Evolutionary conservation across 345 rosid genomes (phyloP).

Genomic region (Eutrema heterophyllum): DNA sequence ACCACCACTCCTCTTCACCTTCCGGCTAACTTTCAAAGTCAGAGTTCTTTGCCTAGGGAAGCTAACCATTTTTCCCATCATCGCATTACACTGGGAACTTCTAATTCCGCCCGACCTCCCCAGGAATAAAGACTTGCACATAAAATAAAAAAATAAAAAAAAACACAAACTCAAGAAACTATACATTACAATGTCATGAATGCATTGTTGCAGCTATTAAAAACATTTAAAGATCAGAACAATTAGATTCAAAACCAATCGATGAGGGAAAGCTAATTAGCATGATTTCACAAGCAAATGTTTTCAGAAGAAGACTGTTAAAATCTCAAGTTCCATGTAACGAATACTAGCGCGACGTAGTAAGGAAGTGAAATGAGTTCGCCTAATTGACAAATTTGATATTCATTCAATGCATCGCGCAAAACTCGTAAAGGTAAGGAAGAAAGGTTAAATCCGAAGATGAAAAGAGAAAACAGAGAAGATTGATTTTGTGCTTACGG

Average conservation of each 20-base stretch:
- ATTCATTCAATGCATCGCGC: not conserved
- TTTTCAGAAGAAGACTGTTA: not conserved
- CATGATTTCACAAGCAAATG: not conserved
- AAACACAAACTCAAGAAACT: not conserved
- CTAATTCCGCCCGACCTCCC: conserved; percentile 40
- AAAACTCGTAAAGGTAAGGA: not conserved
- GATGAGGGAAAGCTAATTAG: not conserved
- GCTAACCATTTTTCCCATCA: conserved; percentile 43
- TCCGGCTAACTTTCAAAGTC: conserved; percentile 31
- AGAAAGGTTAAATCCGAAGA: not conserved
- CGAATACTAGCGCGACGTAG: not conserved
- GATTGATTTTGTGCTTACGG: conserved; percentile 41
- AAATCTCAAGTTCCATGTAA: not conserved
- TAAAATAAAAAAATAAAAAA: not conserved
- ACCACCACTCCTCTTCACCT: conserved; percentile 38
- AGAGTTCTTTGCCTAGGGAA: conserved; percentile 50
- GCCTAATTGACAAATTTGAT: too few relatives aligned
- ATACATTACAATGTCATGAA: not conserved
- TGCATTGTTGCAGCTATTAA: not conserved
- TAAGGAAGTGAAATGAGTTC: too few relatives aligned
- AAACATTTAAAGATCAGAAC: not conserved
- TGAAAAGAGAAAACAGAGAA: not conserved
- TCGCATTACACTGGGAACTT: conserved; percentile 66
- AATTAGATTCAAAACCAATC: not conserved
- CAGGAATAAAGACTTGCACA: conserved; percentile 48